Conservation (phyloP, 108 stramenopile species). For the Conticribra weissflogii region DNA sequence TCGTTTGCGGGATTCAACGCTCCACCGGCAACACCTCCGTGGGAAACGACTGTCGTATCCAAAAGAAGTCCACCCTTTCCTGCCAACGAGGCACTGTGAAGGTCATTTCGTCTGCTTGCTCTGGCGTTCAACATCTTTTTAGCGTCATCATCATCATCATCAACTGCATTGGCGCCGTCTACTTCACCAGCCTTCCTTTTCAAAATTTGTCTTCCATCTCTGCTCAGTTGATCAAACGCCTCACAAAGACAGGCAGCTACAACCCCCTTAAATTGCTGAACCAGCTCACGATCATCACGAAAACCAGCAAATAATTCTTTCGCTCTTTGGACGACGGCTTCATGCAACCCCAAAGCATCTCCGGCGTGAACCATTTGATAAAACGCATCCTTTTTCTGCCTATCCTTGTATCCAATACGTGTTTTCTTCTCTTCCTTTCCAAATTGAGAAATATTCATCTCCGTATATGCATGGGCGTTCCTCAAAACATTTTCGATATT, state of each 20-base stretch:
- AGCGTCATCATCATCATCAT: constrained; percentile 17
- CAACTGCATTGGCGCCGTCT: constrained; percentile 21
- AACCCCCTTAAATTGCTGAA: constrained; percentile 81
- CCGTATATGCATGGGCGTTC: constrained; percentile 83
- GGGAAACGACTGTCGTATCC: constrained; percentile 51
- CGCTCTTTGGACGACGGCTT: constrained; percentile 82
- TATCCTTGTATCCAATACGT: constrained; percentile 89
- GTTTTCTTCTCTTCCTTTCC: constrained; percentile 89
- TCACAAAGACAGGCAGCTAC: constrained; percentile 84
- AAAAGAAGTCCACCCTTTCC: constrained; percentile 80
- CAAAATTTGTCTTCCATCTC: constrained; percentile 66
- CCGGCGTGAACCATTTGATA: constrained; percentile 80
- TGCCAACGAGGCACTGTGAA: constrained; percentile 81
- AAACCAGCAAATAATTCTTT: constrained; percentile 90
- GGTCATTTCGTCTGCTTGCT: constrained; percentile 72
- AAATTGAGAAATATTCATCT: constrained; percentile 86
- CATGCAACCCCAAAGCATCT: constrained; percentile 84
- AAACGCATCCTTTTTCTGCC: constrained; percentile 77
- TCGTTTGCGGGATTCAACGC: constrained; percentile 24
- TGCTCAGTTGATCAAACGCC: constrained; percentile 81
- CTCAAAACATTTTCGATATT: constrained; percentile 72
- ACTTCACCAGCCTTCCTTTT: constrained; percentile 62
- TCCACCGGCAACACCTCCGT: constrained; percentile 30
- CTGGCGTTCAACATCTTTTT: constrained; percentile 45
- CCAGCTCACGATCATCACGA: constrained; percentile 91